A percentile compares a stretch with the other conserved stretches of the same genome.
Evolutionary conservation across 805 yeast genomes (phyloP).

Genomic region (Cephaloascus albidus): DNA sequence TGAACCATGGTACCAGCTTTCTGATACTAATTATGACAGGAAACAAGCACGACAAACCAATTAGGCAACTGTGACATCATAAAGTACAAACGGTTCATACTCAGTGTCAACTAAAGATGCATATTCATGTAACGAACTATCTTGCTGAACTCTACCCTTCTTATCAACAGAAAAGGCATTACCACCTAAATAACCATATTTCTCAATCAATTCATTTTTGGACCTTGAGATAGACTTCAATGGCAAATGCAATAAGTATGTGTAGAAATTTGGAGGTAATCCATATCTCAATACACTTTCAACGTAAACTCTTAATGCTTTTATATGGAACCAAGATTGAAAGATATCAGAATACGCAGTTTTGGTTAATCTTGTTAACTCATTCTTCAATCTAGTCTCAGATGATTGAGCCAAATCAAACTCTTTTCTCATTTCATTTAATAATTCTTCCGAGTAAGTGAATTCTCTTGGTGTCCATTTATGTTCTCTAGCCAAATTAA

Average conservation of each 20-base stretch:
- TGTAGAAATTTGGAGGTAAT: constrained; percentile 82
- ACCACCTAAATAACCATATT: constrained; percentile 88
- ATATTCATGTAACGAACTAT: constrained; percentile 63
- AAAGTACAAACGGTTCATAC: constrained; percentile 92
- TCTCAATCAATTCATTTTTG: constrained; percentile 58
- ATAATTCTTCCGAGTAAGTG: constrained; percentile 68
- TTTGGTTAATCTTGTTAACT: constrained; percentile 71
- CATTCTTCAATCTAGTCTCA: constrained; percentile 67
- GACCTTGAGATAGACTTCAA: constrained; percentile 41
- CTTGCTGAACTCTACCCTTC: constrained; percentile 52
- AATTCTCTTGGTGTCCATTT: constrained; percentile 93
- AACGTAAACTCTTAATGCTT: constrained; percentile 78
- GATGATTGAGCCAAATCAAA: constrained; percentile 64
- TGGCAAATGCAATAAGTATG: constrained; percentile 36
- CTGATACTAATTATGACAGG: no score
- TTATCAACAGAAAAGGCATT: constrained; percentile 69
- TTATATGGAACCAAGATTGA: constrained; percentile 84
- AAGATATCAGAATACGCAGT: constrained; percentile 87
- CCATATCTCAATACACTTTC: constrained; percentile 95
- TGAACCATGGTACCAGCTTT: no score
- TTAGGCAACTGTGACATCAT: constrained; percentile 49
- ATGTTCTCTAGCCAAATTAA: constrained; percentile 64
- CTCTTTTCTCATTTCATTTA: constrained; percentile 69
- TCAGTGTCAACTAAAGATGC: constrained; percentile 91
- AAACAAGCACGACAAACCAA: no score